Base-by-base conservation (phyloP, 1,284 basidiomycete genomes). In the Pseudozyma hubeiensis region DNA sequence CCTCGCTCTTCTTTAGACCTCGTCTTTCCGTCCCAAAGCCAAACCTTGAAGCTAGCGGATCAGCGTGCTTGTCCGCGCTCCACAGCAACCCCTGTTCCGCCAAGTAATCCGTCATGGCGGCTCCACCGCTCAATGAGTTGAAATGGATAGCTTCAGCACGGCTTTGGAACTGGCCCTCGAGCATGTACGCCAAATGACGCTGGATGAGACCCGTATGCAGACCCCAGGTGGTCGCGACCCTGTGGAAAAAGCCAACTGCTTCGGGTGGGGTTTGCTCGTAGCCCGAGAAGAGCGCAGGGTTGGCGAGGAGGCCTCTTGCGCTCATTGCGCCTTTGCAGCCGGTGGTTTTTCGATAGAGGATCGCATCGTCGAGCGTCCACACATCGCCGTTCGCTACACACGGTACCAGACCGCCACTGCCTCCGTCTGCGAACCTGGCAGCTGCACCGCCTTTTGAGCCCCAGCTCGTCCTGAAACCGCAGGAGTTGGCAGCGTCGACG, bases 311-410 rank as follows among this genome's bases (percentile, higher is more conserved):
- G 0, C 89, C 89, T 5, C 89, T 75, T 0, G 89, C 89, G 51
- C 86, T 88, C 89, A 90, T 90, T 2, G 88, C 88, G 2, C 88
- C 88, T 17, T 85, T 78, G 0, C 87, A 88, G 0, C 87, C 87
- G 0, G 87, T 88, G 51, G 81, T 78, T 6, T 79, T 66, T n/a
- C 88, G 74, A 78, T 87, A 87, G 37, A 65, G 75, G 7, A 80
- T 66, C 5, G 86, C 88, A 56, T 89, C 88, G 16, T 80, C 77
- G 11, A 85, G 72, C 9, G 84, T 85, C 86, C 88, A 90, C 4
- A 88, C 84, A 74, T 89, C 88, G 0, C 89, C 89, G 67, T 89
- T 89, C 0, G 87, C 89, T 0, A 89, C 87, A 31, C 87, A 84
- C 0, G 89, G 89, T 1, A 89, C 86, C 41, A 84, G 72, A 0